Evolutionary conservation across 768 basidiomycete species (phyloP).

Genomic region (Suillus subalutaceus): DNA sequence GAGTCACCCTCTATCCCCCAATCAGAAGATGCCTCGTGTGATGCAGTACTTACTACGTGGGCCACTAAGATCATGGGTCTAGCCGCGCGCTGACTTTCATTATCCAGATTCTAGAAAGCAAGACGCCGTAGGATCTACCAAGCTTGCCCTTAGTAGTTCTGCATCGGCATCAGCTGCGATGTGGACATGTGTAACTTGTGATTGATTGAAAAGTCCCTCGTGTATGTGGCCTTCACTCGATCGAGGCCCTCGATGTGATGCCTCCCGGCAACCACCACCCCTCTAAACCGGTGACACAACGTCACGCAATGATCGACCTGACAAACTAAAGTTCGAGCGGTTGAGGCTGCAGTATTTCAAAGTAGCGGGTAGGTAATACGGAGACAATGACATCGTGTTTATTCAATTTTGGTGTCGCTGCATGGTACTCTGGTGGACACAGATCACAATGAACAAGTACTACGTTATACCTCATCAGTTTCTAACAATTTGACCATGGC

Average conservation of each 20-base stretch:
- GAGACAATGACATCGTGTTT: too few relatives aligned
- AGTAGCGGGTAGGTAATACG: too few relatives aligned
- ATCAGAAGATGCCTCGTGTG: neutral
- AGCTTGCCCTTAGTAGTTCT: neutral
- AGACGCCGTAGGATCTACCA: neutral
- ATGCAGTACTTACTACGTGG: neutral
- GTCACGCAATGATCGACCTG: too few relatives aligned
- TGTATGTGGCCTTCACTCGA: neutral
- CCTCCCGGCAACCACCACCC: too few relatives aligned
- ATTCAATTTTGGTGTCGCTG: too few relatives aligned
- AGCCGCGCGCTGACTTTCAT: neutral
- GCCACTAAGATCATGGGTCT: neutral
- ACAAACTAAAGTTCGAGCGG: too few relatives aligned
- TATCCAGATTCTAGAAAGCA: neutral
- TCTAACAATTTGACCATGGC: neutral
- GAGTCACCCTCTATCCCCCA: neutral
- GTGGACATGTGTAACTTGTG: too few relatives aligned
- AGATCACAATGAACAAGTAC: neutral
- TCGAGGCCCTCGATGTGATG: too few relatives aligned
- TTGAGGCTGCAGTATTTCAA: too few relatives aligned
- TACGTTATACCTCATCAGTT: neutral
- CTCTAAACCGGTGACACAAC: too few relatives aligned
- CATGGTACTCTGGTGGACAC: neutral
- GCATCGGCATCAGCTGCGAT: neutral
- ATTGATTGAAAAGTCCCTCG: neutral